Evolutionary conservation across 1,284 basidiomycete genomes (phyloP).

Genomic region (Coniferiporia sulphurascens): DNA sequence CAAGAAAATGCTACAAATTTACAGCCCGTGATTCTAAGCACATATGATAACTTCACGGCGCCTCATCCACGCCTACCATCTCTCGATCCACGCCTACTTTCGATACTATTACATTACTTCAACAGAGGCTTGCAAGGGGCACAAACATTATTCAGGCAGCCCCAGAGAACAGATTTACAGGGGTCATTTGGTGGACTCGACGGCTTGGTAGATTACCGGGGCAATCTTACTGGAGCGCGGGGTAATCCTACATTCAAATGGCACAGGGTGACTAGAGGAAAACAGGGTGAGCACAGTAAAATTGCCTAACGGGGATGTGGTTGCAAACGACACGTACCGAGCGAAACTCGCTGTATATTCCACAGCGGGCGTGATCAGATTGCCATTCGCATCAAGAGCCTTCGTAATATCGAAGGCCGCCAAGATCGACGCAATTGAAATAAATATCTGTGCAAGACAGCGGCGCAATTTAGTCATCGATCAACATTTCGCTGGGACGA

Average conservation of each 20-base stretch:
- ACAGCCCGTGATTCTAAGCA: no score
- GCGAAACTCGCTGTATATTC: constrained; percentile 5
- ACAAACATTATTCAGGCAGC: no score
- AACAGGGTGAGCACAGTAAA: background rate
- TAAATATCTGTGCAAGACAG: constrained; percentile 2
- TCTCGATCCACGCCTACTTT: no score
- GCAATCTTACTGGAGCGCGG: background rate
- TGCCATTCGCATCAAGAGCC: background rate
- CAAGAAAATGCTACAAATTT: no score
- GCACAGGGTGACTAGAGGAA: background rate
- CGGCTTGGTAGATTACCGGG: background rate
- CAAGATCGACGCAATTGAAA: constrained; percentile 10
- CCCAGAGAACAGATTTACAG: no score
- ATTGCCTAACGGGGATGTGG: background rate
- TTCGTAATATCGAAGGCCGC: constrained; percentile 10
- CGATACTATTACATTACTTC: no score
- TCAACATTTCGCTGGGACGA: background rate
- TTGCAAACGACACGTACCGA: background rate
- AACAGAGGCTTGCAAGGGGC: no score
- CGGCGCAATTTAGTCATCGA: constrained; percentile 1
- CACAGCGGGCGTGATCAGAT: constrained; percentile 2
- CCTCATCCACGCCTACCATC: no score
- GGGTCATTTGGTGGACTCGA: background rate
- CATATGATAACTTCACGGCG: no score
- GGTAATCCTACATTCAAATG: background rate